Evolutionary conservation across 1,284 basidiomycete species (phyloP), one percentile per base, ranked within the genome.

Genomic region (Ceraceosorus guamensis): DNA sequence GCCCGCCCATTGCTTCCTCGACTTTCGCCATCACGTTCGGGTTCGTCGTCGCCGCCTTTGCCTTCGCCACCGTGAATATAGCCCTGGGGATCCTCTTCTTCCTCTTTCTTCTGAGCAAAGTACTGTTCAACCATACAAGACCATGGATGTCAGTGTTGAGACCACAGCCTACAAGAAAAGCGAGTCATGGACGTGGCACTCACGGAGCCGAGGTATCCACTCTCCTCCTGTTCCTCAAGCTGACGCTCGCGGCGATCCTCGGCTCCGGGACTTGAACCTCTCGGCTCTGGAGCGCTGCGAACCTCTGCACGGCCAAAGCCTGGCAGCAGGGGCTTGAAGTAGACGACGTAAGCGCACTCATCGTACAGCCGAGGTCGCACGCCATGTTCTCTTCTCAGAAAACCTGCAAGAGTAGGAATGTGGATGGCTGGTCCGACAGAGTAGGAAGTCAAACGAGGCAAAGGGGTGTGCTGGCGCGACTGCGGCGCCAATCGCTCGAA

Each of bases 341-440:
- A 96, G 78, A 91, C 89, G 50, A 86, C 88, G 78, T 92, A 96
- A 62, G 91, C 79, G 2, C 91, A 91, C 77, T 96, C 91, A 73
- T 96, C 91, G 70, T 89, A 96, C 1, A 91, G 83, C 55, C 91
- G 81, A 0, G 91, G 90, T 1, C 83, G 81, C 8, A 93, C 90
- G 53, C 91, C 92, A 73, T 96, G 92, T 73, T 96, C 92, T 53
- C 91, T 81, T 76, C 91, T 91, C 73, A 95, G 75, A 70, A 92
- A 95, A 5, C 68, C 73, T 10, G 73, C 67, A 34, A 74, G 60
- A 3, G 73, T 70, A 33, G 66, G 69, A 18, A 75, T 56, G 41
- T 74, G 68, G 44, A 74, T 63, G 8, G 85, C 85, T 6, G 85
- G 87, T 2, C 88, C 88, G 5, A 92, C 82, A 61, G 87, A 91